A percentile compares a stretch with the other conserved stretches of the same genome.
Evolutionary conservation across 2,329 filamentous ascomycete genomes (phyloP).

Genomic region (Lecanoromycetidae sp.): DNA sequence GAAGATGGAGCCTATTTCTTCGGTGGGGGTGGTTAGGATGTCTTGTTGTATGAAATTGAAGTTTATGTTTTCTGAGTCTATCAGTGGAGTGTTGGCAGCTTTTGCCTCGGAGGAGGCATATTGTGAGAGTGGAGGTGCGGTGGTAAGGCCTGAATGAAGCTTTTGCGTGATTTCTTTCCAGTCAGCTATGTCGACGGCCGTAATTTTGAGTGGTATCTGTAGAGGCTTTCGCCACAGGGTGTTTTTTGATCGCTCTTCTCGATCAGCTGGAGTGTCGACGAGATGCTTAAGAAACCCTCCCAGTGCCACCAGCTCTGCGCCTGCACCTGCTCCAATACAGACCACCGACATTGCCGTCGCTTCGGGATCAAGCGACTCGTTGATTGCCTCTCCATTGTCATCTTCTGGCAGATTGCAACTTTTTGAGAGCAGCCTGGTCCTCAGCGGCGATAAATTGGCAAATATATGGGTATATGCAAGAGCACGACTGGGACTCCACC

Average conservation of each 20-base stretch:
- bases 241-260: too few relatives aligned
- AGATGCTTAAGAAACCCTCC: conserved; percentile 37
- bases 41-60: conserved; percentile 28
- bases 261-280: not conserved
- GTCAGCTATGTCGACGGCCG: conserved; percentile 68
- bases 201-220: conserved; percentile 33
- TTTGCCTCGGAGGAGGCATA: conserved; percentile 37
- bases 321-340: conserved; percentile 54
- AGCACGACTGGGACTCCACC: conserved; percentile 82
- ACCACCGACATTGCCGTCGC: conserved; percentile 29
- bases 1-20: conserved; percentile 25
- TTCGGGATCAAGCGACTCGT: not conserved
- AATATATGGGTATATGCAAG: conserved; percentile 65
- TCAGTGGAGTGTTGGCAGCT: conserved; percentile 30
- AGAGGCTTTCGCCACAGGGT: not conserved
- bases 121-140: conserved; percentile 29
- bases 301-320: conserved; percentile 54
- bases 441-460: conserved; percentile 24
- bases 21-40: conserved; percentile 33
- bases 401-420: not conserved
- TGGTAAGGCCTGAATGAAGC: conserved; percentile 46
- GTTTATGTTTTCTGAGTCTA: conserved; percentile 22
- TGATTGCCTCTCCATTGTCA: not conserved
- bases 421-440: not conserved
- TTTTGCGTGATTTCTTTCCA: conserved; percentile 55